Evolutionary conservation across 345 rosid species (phyloP).

Genomic region (Citrus inodora): DNA sequence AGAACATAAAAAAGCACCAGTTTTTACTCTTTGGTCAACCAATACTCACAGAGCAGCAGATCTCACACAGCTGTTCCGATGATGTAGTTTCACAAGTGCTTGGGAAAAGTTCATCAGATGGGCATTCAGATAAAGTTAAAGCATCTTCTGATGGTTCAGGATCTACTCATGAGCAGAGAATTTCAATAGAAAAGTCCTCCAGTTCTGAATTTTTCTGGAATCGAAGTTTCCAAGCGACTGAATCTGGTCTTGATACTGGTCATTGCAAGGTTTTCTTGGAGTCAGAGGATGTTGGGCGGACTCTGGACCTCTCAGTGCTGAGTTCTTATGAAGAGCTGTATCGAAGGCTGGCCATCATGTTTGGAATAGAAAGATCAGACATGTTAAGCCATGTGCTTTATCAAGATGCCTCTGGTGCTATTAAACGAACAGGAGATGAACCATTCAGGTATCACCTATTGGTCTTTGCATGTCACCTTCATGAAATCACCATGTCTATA

Average conservation of each 20-base stretch:
- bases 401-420: slow-evolving; percentile 57
- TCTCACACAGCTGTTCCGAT: slow-evolving; percentile 35
- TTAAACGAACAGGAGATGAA: slow-evolving; percentile 66
- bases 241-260: slow-evolving; percentile 49
- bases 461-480: background rate
- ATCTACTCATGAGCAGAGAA: slow-evolving; percentile 27
- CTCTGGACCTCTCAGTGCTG: slow-evolving; percentile 72
- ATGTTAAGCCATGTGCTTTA: slow-evolving; percentile 60
- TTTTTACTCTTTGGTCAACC: slow-evolving; percentile 88
- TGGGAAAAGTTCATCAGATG: slow-evolving; percentile 27
- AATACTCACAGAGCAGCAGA: slow-evolving; percentile 69
- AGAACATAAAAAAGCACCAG: slow-evolving; percentile 54
- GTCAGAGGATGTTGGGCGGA: slow-evolving; percentile 82
- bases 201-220: slow-evolving; percentile 46
- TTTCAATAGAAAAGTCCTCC: slow-evolving; percentile 29
- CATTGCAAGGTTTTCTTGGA: slow-evolving; percentile 95
- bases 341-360: slow-evolving; percentile 66
- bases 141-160: slow-evolving; percentile 25
- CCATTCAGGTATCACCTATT: slow-evolving; percentile 71
- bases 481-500: background rate
- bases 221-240: slow-evolving; percentile 28
- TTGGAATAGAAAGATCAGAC: slow-evolving; percentile 62
- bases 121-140: slow-evolving; percentile 23
- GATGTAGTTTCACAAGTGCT: slow-evolving; percentile 36
- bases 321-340: slow-evolving; percentile 78